Evolutionary conservation across 331 rosid genomes (phyloP), one percentile per base, ranked within the genome.

Genomic region (Phaseolus coccineus): DNA sequence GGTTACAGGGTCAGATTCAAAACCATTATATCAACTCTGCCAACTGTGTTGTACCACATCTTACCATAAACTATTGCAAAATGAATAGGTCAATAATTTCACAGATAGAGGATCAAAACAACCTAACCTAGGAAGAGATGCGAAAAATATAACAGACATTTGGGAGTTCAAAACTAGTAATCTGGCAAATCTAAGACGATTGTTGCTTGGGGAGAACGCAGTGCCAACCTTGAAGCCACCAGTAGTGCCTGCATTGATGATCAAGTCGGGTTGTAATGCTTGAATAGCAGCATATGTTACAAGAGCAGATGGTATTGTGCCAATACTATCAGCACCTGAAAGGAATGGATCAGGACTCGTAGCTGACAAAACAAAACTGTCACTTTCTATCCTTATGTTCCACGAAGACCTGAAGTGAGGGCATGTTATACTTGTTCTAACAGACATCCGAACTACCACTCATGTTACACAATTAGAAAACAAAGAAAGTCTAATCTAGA

Each of bases 201-300:
- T 65, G 30, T 5, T 65, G 47, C 19, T 14, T 63, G 4, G 39
- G 84, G 52, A 83, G 40, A 14, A 63, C 50, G 31, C 39, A 51
- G 35, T 8, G 64, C 39, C 46, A 75, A 90, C 99, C 96, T 93
- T 95, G 81, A 90, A 95, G 84, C 90, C 98, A 85, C 99, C 99
- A 50, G 96, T 88, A 77, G 99, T 95, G 80, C 99, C 99, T 15
- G 97, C 98, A 82, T 95, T 95, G 71, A 93, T 91, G 84, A 95
- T 90, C 80, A 95, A 87, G 82, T 93, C 97, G 6, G 99, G 99
- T 47, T 89, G 58, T 37, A 92, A 79, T 58, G 91, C 94, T 88
- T 93, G 94, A 78, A 95, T 86, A 50, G 99, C 82, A 84, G 99
- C 99, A 87, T 90, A 95, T 79, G 98, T 83, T 74, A 87, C 92